These are phyloP conservation scores for Suillus subalutaceus DNA, from an alignment of 768 basidiomycete genomes.

Conservation along the genomic window DNA sequence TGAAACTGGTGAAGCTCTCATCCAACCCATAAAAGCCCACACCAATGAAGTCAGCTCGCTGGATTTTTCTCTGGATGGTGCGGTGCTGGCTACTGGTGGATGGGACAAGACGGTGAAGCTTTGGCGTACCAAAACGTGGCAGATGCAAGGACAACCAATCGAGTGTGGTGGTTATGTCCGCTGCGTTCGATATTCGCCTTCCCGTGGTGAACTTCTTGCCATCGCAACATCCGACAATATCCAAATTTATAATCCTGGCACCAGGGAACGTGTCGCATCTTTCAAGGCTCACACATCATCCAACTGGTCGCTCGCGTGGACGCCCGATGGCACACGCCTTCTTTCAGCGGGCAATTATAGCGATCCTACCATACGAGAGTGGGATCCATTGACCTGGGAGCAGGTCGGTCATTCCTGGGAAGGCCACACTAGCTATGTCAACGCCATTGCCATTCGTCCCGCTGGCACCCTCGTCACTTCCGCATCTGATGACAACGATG, in stretches of 20 bases:
- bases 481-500: too few relatives aligned
- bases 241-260: too few relatives aligned
- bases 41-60: neutral
- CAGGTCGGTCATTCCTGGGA: too few relatives aligned
- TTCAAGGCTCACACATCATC: too few relatives aligned
- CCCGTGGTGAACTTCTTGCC: neutral
- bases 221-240: too few relatives aligned
- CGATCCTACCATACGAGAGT: too few relatives aligned
- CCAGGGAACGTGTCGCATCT: too few relatives aligned
- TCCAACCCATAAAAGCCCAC: neutral
- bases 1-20: neutral
- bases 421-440: too few relatives aligned
- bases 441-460: too few relatives aligned
- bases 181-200: neutral
- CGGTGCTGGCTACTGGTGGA: slow-evolving; percentile 26
- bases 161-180: neutral
- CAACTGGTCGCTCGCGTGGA: too few relatives aligned
- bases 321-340: neutral
- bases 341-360: neutral
- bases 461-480: too few relatives aligned
- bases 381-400: neutral
- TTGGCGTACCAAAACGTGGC: neutral
- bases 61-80: neutral
- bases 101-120: neutral
- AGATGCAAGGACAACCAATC: neutral